phyloP scores from a whole-genome alignment of 2,329 filamentous ascomycete genomes.

The Bimuria novae-zelandiae region DNA sequence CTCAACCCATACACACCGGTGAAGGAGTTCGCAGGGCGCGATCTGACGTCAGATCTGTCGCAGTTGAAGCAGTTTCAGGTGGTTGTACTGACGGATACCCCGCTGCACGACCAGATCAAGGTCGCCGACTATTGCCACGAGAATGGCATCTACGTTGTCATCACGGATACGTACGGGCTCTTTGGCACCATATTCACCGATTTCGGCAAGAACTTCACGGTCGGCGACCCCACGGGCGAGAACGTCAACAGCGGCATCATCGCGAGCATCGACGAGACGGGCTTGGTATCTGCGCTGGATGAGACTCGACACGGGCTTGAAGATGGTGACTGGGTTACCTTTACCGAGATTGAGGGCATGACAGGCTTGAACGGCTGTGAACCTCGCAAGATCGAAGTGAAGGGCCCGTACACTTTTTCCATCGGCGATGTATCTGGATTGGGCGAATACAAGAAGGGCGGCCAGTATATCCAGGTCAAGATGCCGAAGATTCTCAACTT shows the following conservation, averaged over 20 bases:
- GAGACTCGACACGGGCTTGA: slow-evolving; percentile 94
- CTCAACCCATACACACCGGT: slow-evolving; percentile 97
- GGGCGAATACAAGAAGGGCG: slow-evolving; percentile 85
- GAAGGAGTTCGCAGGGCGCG: slow-evolving; percentile 67
- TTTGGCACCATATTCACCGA: slow-evolving; percentile 98
- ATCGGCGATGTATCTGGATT: slow-evolving; percentile 90
- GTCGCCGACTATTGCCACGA: slow-evolving; percentile 94
- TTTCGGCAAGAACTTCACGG: slow-evolving; percentile 91
- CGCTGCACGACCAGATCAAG: slow-evolving; percentile 76
- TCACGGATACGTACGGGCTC: slow-evolving; percentile 87
- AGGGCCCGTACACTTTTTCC: slow-evolving; percentile 94
- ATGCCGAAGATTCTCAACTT: slow-evolving; percentile 96
- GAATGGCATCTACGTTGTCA: slow-evolving; percentile 88
- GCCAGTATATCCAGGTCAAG: slow-evolving; percentile 94
- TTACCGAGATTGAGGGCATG: slow-evolving; percentile 92
- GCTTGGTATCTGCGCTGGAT: slow-evolving; percentile 88
- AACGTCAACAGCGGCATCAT: slow-evolving; percentile 86
- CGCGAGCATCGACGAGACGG: slow-evolving; percentile 85
- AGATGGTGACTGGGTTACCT: slow-evolving; percentile 95
- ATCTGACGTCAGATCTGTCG: slow-evolving; percentile 74
- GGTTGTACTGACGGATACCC: slow-evolving; percentile 84
- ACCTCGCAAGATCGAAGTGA: slow-evolving; percentile 89
- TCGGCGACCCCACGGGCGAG: slow-evolving; percentile 89
- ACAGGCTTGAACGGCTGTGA: slow-evolving; percentile 81
- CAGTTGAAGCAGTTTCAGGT: slow-evolving; percentile 91